Evolutionary conservation across 805 yeast species (phyloP).

Genomic region (Cyberlindnera meyerae): DNA sequence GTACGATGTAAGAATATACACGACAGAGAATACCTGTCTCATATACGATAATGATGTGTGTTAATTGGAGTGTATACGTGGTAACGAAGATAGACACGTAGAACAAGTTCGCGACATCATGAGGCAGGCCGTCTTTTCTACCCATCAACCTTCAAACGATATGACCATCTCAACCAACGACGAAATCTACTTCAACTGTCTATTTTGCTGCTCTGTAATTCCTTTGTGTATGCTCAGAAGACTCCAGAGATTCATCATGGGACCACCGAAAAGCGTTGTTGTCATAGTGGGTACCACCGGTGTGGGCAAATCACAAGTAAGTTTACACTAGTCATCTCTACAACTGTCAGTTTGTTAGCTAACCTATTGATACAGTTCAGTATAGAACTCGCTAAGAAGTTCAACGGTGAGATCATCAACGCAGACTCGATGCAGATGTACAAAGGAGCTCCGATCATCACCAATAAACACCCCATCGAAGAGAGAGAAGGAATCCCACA

Average conservation of each 20-base stretch:
- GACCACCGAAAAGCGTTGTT: slow-evolving; percentile 37
- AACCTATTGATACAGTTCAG: too few species aligned
- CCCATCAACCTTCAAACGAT: too few species aligned
- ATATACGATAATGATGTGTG: too few species aligned
- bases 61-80: too few species aligned
- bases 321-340: slow-evolving; percentile 41
- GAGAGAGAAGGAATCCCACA: slow-evolving; percentile 77
- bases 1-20: too few species aligned
- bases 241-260: slow-evolving; percentile 13
- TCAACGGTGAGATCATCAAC: slow-evolving; percentile 86
- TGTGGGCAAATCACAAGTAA: slow-evolving; percentile 86
- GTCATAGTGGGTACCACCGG: slow-evolving; percentile 92
- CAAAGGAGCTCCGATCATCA: slow-evolving; percentile 61
- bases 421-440: slow-evolving; percentile 98
- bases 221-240: slow-evolving; percentile 9
- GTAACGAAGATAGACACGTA: too few species aligned
- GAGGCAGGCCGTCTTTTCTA: too few species aligned
- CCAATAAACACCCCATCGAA: slow-evolving; percentile 84
- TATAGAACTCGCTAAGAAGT: slow-evolving; percentile 68
- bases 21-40: too few species aligned
- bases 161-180: too few species aligned
- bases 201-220: not conserved
- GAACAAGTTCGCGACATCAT: too few species aligned
- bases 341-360: too few species aligned
- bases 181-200: too few species aligned